A percentile compares a stretch with the other conserved stretches of the same genome.
phyloP scores from a whole-genome alignment of 2,329 filamentous ascomycete genomes.

The Diaporthe caulivora region DNA sequence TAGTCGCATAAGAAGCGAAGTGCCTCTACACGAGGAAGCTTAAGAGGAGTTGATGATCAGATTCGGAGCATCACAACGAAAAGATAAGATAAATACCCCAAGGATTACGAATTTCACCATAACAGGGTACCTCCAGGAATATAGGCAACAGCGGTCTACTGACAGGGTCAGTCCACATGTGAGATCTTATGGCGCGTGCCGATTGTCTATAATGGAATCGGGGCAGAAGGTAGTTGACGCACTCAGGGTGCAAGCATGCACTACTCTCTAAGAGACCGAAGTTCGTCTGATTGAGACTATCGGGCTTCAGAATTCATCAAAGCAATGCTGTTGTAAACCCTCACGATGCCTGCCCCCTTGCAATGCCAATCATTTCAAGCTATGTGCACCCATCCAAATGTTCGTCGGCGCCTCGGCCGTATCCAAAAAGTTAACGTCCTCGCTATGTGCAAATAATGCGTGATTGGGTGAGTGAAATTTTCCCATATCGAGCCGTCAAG shows the following conservation, averaged over 20 bases:
- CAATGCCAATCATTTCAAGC: not conserved
- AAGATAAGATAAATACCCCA: not conserved
- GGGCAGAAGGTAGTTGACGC: not conserved
- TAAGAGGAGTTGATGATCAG: not conserved
- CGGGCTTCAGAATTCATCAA: not conserved
- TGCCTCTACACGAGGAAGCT: no score
- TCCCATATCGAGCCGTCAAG: not conserved
- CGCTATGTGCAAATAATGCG: slow-evolving; percentile 18
- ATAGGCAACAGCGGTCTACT: not conserved
- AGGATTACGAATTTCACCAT: not conserved
- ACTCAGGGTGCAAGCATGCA: not conserved
- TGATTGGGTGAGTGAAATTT: not conserved
- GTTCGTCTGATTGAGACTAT: not conserved
- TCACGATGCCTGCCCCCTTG: not conserved
- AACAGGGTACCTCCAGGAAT: not conserved
- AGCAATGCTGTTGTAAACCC: slow-evolving; percentile 3
- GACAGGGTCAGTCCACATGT: not conserved
- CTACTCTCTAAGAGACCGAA: not conserved
- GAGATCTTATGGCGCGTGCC: not conserved
- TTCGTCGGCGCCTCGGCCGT: not conserved
- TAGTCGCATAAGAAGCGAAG: not conserved
- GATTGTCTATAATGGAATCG: not conserved
- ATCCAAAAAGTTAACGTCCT: slow-evolving; percentile 1
- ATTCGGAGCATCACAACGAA: not conserved
- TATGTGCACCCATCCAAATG: not conserved